Base-by-base conservation (phyloP, 805 yeast species). In the Kuraishia piskuri region DNA sequence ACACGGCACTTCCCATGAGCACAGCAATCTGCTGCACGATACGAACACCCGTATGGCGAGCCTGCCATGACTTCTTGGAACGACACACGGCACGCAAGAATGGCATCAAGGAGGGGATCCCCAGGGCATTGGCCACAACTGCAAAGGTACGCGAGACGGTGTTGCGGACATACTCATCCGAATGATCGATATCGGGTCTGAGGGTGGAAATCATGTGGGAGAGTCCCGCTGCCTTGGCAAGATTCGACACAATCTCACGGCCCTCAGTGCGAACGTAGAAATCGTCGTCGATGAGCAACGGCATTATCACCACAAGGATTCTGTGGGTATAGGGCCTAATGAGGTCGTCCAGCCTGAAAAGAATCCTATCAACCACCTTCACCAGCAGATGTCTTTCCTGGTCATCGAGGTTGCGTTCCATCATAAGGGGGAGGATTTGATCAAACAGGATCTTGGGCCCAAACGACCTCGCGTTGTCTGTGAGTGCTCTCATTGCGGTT, bases 201-300 rank as follows among this genome's bases (percentile, higher is more conserved):
- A 92, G 70, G 0, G 84, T 79, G 1, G 89, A 74, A n/a, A 94
- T 80, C 80, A 90, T 84, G 31, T 82, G 83, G 0, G 90, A 78
- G 36, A 91, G 68, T 0, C 98, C 98, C 2, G 88, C 91, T 1
- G 94, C 88, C 57, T 82, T 86, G 2, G 96, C 73, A 21, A 92
- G 69, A 55, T 80, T 84, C 0, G 91, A 76, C 19, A 90, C 78
- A 25, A 90, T 80, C 56, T 90, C 96, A 50, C 88, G 74, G 1
- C 96, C 94, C 63, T 88, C 94, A 3, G 79, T 66, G 57, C 96
- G 75, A 1, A 91, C 77, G n/a, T 82, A 75, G 52, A 77, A 72
- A 64, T 90, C 92, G 59, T 87, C 90, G 62, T 90, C 96, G 7
- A 88, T 78, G 40, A 91, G 70, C 53, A 90, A 67, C 0, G 97